A percentile compares a stretch with the other conserved stretches of the same genome.
Conservation (phyloP, 2,329 filamentous ascomycete genomes). For the Hypoxylon sp. region DNA sequence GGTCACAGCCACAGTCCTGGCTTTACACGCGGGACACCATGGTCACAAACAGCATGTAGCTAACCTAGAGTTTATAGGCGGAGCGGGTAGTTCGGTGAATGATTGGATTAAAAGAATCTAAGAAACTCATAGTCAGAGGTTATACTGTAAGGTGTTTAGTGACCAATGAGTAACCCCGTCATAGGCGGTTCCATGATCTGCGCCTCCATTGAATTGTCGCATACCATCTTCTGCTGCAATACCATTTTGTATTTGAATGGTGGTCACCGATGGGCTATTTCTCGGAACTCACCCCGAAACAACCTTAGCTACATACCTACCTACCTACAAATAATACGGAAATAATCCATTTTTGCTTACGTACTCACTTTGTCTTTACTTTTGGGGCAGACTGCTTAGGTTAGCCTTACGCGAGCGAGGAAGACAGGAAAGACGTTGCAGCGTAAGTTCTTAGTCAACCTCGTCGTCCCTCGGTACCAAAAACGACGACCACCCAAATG, state of each 20-base stretch:
- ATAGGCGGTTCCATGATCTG: neutral
- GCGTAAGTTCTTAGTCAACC: constrained; percentile 10
- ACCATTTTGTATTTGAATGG: neutral
- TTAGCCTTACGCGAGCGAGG: neutral
- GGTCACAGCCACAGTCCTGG: constrained; percentile 4
- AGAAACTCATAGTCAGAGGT: neutral
- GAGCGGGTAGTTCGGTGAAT: neutral
- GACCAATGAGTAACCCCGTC: neutral
- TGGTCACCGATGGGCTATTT: neutral
- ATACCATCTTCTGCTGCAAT: neutral
- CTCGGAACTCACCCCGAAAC: neutral
- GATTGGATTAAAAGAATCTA: neutral
- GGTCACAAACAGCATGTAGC: neutral
- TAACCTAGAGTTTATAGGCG: neutral
- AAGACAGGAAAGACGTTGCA: too few relatives aligned
- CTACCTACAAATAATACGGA: neutral
- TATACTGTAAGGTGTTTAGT: neutral
- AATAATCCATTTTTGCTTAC: neutral
- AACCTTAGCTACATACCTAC: too few relatives aligned
- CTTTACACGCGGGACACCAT: neutral
- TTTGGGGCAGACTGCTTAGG: neutral
- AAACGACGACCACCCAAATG: constrained; percentile 9
- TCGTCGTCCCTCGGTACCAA: constrained; percentile 2
- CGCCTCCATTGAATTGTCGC: neutral
- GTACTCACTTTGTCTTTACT: neutral